phyloP scores from a whole-genome alignment of 371 early-diverging fungal genomes.

The Globomyces sp. region DNA sequence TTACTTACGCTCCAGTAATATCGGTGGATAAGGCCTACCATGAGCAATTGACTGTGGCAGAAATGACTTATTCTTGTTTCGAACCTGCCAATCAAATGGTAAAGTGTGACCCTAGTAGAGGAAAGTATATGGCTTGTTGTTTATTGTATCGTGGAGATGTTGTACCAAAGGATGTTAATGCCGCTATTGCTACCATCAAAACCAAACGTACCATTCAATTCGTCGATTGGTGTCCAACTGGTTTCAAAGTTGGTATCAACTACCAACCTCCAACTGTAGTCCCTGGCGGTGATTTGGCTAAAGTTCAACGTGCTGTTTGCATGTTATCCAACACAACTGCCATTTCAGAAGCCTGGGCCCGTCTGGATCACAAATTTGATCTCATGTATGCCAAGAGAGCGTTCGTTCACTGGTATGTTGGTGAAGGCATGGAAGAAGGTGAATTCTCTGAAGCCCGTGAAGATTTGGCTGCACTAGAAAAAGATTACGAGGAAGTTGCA shows the following conservation, averaged over 20 bases:
- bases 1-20: slow-evolving; percentile 92
- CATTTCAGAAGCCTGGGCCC: slow-evolving; percentile 95
- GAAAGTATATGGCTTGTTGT: slow-evolving; percentile 97
- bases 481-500: slow-evolving; percentile 98
- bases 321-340: slow-evolving; percentile 96
- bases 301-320: slow-evolving; percentile 92
- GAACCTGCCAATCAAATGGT: slow-evolving; percentile 97
- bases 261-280: slow-evolving; percentile 85
- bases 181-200: slow-evolving; percentile 84
- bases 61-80: slow-evolving; percentile 93
- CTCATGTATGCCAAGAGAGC: slow-evolving; percentile 98
- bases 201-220: slow-evolving; percentile 91
- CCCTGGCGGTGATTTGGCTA: slow-evolving; percentile 92
- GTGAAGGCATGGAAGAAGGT: slow-evolving; percentile 97
- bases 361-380: slow-evolving; percentile 94
- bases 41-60: slow-evolving; percentile 86
- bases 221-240: slow-evolving; percentile 98
- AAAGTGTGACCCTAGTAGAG: slow-evolving; percentile 92
- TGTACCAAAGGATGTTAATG: slow-evolving; percentile 85
- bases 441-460: slow-evolving; percentile 99
- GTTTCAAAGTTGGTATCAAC: slow-evolving; percentile 98
- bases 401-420: slow-evolving; percentile 99
- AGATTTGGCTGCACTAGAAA: slow-evolving; percentile 98
- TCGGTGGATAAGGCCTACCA: slow-evolving; percentile 88
- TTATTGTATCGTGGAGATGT: slow-evolving; percentile 93